These are phyloP conservation scores for Coniophora puteana DNA, from an alignment of 1,284 basidiomycete species.

Conservation along the genomic window DNA sequence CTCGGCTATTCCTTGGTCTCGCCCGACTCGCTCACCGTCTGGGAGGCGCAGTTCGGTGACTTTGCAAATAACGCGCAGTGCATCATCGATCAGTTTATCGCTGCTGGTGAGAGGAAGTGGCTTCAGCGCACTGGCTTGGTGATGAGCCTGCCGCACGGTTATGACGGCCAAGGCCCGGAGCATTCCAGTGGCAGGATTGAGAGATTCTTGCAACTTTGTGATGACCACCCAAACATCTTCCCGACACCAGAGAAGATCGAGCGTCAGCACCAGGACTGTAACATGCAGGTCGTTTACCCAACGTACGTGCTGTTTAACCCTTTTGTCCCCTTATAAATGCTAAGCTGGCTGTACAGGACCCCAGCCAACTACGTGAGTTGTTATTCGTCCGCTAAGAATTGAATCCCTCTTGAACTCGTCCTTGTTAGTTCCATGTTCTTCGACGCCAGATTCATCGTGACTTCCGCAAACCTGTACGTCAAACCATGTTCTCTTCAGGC, in stretches of 20 bases:
- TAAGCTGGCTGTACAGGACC: constrained; percentile 46
- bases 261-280: constrained; percentile 97
- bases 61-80: constrained; percentile 97
- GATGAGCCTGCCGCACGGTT: constrained; percentile 92
- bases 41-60: constrained; percentile 99
- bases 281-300: constrained; percentile 98
- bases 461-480: constrained; percentile 86
- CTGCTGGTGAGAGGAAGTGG: constrained; percentile 98
- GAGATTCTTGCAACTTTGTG: constrained; percentile 96
- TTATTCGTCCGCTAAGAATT: background rate
- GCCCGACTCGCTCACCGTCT: constrained; percentile 91
- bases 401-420: constrained; percentile 9
- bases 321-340: background rate
- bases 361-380: constrained; percentile 82
- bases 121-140: constrained; percentile 93
- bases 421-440: constrained; percentile 82
- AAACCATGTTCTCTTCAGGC: constrained; percentile 2
- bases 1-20: constrained; percentile 98
- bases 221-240: constrained; percentile 94
- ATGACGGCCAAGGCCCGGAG: constrained; percentile 98
- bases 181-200: constrained; percentile 97
- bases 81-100: constrained; percentile 99
- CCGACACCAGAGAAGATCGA: constrained; percentile 89
- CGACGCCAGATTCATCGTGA: constrained; percentile 94
- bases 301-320: constrained; percentile 61